Evolutionary conservation across 805 yeast genomes (phyloP), one percentile per base, ranked within the genome.

Genomic region (Spathaspora passalidarum): DNA sequence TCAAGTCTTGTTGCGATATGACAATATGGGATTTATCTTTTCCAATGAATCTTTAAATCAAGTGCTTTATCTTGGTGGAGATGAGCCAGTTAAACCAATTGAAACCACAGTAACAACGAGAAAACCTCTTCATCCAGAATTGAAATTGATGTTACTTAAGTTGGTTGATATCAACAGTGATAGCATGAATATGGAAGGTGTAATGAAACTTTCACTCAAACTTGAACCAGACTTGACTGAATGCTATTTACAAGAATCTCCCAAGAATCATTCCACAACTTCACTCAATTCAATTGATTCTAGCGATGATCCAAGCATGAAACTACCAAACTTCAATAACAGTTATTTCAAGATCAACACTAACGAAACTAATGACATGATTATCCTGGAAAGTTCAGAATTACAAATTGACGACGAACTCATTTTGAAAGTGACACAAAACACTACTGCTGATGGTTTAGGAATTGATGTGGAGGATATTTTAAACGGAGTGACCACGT

Each of bases 151-250:
- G n/a, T 62, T 82, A 13, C 63, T 74, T 43, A 66, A 70, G 36
- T 61, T 82, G 16, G 59, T 85, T 40, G 72, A 75, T 16, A 41
- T 62, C 16, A 69, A 71, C 43, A 57, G 66, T 40, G 68, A 70
- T 16, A 75, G 81, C 0, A 65, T 80, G 26, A 72, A 76, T 35
- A 72, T 80, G 37, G 77, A 75, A 3, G 66, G 71, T 9, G 67
- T 86, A 3, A 83, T 87, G 91, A 72, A 73, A 38, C 60, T 78
- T 49, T 88, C 96, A 11, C 65, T 86, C 44, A 55, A 60, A 0
- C 66, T 75, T 35, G 96, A 92, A 56, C 86, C 91, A 0, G 79
- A 84, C 2, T 59, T 69, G 32, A 68, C 66, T 0, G 77, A 72
- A 46, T 58, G 60, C 4, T 72, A 71, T 46, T 48, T 71, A 43